Evolutionary conservation across 331 rosid genomes (phyloP).

Genomic region (Malus hybrid): DNA sequence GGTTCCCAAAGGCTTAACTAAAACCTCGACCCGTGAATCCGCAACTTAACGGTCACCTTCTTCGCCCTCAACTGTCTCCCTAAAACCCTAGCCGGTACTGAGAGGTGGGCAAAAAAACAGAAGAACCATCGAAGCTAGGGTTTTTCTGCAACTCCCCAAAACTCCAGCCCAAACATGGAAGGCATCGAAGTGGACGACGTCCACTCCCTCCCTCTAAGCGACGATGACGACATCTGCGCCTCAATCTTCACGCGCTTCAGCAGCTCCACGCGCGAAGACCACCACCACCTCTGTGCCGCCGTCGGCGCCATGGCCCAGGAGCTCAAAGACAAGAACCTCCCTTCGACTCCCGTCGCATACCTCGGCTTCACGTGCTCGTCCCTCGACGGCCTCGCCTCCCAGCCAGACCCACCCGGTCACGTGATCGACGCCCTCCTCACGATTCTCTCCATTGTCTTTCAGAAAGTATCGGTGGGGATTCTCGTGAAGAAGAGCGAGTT

Average conservation of each 20-base stretch:
- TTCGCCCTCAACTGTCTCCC: not conserved
- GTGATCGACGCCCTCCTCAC: slow-evolving; percentile 59
- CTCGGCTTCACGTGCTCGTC: slow-evolving; percentile 65
- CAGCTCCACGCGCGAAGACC: slow-evolving; percentile 44
- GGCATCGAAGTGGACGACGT: slow-evolving; percentile 44
- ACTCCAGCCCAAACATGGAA: slow-evolving; percentile 38
- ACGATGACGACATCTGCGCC: slow-evolving; percentile 46
- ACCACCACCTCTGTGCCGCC: slow-evolving; percentile 69
- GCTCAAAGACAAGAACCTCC: slow-evolving; percentile 55
- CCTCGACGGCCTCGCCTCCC: slow-evolving; percentile 44
- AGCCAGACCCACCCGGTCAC: slow-evolving; percentile 41
- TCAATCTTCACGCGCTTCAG: slow-evolving; percentile 55
- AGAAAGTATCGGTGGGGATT: slow-evolving; percentile 32
- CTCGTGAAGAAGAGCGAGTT: slow-evolving; percentile 39
- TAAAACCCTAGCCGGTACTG: slow-evolving; percentile 18
- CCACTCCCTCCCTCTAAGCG: not conserved
- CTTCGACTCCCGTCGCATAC: slow-evolving; percentile 54
- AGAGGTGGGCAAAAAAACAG: too few relatives aligned
- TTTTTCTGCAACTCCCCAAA: slow-evolving; percentile 19
- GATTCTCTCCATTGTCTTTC: slow-evolving; percentile 44
- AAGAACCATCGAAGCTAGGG: slow-evolving; percentile 22
- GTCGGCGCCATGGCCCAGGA: slow-evolving; percentile 84
- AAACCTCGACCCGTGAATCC: too few relatives aligned
- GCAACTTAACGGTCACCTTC: not conserved
- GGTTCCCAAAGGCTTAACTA: too few relatives aligned